These are phyloP conservation scores for Massarina eburnea DNA, from an alignment of 2,329 filamentous ascomycete genomes.

Conservation along the genomic window DNA sequence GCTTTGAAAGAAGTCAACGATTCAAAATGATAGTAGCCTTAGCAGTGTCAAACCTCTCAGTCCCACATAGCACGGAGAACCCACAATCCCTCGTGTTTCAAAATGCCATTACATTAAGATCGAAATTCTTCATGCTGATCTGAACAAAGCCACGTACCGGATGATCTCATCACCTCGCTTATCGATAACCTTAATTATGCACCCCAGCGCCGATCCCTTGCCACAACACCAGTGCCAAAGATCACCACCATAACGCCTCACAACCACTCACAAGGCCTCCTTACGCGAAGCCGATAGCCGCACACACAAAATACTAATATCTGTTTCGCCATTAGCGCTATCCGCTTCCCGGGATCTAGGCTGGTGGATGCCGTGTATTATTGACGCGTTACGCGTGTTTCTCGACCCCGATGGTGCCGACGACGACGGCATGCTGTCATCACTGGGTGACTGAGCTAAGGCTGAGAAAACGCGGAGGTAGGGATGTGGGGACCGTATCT, in stretches of 20 bases:
- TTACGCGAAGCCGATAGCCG: background rate
- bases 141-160: too few species aligned
- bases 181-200: constrained; percentile 6
- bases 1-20: too few species aligned
- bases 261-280: constrained; percentile 4
- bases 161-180: constrained; percentile 2
- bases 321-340: background rate
- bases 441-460: background rate
- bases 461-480: background rate
- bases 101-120: too few species aligned
- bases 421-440: constrained; percentile 5
- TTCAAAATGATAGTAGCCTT: too few species aligned
- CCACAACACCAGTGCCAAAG: background rate
- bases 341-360: background rate
- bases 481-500: background rate
- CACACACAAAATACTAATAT: background rate
- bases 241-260: background rate
- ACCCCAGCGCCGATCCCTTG: constrained; percentile 8
- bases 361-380: background rate
- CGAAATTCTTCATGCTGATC: too few species aligned
- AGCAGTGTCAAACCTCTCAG: too few species aligned
- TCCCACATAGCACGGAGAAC: too few species aligned
- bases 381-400: background rate
- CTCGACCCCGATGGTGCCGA: background rate
- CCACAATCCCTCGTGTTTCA: too few species aligned